phyloP scores from a whole-genome alignment of 2,329 filamentous ascomycete species.

The Ophiobolus disseminans region DNA sequence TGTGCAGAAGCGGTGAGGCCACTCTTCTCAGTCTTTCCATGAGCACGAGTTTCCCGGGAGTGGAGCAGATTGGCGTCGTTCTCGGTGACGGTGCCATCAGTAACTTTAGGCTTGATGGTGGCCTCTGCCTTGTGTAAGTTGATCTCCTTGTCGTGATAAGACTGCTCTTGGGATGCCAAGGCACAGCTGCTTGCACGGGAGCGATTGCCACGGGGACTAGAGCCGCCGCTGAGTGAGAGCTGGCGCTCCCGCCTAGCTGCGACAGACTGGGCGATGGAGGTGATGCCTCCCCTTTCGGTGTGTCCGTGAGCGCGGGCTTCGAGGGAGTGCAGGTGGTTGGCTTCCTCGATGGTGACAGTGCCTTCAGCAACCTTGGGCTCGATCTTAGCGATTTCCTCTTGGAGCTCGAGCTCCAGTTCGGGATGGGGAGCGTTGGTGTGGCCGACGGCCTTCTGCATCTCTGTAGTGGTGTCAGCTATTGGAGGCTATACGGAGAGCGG shows the following conservation, averaged over 20 bases:
- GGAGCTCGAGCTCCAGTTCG: conserved; percentile 39
- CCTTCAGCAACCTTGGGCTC: conserved; percentile 42
- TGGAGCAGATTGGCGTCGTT: conserved; percentile 41
- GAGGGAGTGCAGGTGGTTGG: conserved; percentile 51
- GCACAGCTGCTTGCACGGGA: conserved; percentile 19
- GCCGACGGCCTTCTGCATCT: conserved; percentile 40
- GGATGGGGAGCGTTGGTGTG: conserved; percentile 34
- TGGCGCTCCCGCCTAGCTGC: conserved; percentile 39
- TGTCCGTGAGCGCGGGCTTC: conserved; percentile 48
- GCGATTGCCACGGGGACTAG: conserved; percentile 6
- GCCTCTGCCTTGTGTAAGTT: conserved; percentile 41
- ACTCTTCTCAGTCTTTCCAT: conserved; percentile 40
- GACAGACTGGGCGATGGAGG: conserved; percentile 50
- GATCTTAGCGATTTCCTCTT: conserved; percentile 40
- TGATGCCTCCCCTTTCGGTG: conserved; percentile 46
- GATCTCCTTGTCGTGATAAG: conserved; percentile 36
- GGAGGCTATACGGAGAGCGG: background rate
- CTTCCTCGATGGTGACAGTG: conserved; percentile 49
- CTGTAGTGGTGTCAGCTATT: conserved; percentile 22
- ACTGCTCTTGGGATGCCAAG: conserved; percentile 34
- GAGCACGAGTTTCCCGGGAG: conserved; percentile 40
- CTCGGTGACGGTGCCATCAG: conserved; percentile 42
- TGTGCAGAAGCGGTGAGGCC: conserved; percentile 42
- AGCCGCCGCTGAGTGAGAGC: conserved; percentile 21
- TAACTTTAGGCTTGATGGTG: conserved; percentile 41